Base-by-base conservation (phyloP, 495 filamentous ascomycete genomes). In the Aspergillus steynii region DNA sequence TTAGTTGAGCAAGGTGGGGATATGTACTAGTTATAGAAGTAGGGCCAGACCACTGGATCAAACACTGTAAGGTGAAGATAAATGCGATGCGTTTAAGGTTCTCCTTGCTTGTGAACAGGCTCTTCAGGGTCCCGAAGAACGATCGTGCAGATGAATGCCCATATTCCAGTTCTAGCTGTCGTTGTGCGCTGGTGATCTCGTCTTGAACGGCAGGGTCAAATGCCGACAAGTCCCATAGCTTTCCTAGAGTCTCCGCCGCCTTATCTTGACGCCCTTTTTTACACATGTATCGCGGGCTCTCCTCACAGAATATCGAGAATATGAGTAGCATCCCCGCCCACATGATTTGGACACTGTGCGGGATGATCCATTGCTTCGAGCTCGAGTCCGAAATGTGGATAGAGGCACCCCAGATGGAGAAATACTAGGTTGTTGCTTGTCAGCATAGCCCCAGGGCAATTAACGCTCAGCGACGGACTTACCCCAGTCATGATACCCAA, bases 31-130 rank as follows among this genome's bases (percentile, higher is more conserved):
- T 71, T 4, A 86, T 83, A 53, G 79, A 77, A 37, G 81, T 81
- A 2, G 86, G 83, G 0, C 86, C 86, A n/a, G 80, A 84, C 86
- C 84, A 87, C 62, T 87, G 83, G 0, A 76, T 75, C 2, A 88
- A 67, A 27, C 88, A 63, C 56, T 87, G 83, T 0, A 77, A 73
- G 42, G 75, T 71, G n/a, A 81, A 56, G n/a, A 77, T 70, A 28
- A 86, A 76, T 42, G 76, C 74, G 5, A 88, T 69, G 6, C 83
- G 75, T 57, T 86, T 84, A 3, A 81, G 67, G 66, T 87, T 87
- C 29, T 72, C 71, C 10, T 70, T 76, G 8, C 79, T 65, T 5
- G 76, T 61, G 61, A 88, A 80, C 27, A 86, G 67, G 61, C 86
- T 81, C 49, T 78, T 79, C 9, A 86, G 49, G 0, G 77, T 68